phyloP scores from a whole-genome alignment of 2,329 filamentous ascomycete species.

The Penicillium italicum region DNA sequence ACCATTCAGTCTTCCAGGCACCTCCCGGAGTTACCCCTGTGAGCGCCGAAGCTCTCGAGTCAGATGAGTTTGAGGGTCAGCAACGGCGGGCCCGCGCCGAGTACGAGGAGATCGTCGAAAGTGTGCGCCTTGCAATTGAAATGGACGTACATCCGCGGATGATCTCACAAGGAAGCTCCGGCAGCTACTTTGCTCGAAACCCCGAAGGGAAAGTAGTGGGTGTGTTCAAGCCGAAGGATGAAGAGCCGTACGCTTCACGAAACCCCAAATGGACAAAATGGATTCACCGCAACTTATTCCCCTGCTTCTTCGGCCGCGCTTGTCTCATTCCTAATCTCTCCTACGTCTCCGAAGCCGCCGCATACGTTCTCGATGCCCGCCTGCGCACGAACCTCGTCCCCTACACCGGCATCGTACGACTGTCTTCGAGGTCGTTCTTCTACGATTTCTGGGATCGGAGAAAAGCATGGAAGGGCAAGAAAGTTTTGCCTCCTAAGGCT shows the following conservation, averaged over 20 bases:
- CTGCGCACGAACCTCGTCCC: slow-evolving; percentile 88
- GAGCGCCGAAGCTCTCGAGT: slow-evolving; percentile 69
- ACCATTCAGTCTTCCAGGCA: slow-evolving; percentile 93
- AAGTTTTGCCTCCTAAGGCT: slow-evolving; percentile 79
- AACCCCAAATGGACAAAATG: slow-evolving; percentile 99
- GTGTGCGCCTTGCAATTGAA: slow-evolving; percentile 84
- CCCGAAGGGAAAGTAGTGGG: slow-evolving; percentile 89
- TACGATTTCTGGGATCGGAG: slow-evolving; percentile 97
- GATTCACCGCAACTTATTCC: slow-evolving; percentile 96
- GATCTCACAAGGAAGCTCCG: slow-evolving; percentile 95
- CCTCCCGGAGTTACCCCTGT: slow-evolving; percentile 81
- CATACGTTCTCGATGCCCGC: slow-evolving; percentile 89
- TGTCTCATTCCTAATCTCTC: slow-evolving; percentile 96
- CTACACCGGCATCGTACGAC: slow-evolving; percentile 89
- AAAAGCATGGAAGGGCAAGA: slow-evolving; percentile 82
- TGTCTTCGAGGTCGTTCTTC: slow-evolving; percentile 95
- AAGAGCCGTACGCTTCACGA: slow-evolving; percentile 93
- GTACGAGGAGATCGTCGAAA: slow-evolving; percentile 85
- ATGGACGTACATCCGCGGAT: slow-evolving; percentile 89
- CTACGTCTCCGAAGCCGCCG: slow-evolving; percentile 95
- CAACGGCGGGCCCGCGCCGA: slow-evolving; percentile 68
- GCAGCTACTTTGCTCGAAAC: slow-evolving; percentile 95
- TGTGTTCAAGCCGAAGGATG: slow-evolving; percentile 98
- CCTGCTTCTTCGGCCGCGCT: slow-evolving; percentile 92
- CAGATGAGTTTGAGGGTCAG: slow-evolving; percentile 53